Conservation (phyloP, 345 rosid species). For the Eucalyptus sp. region DNA sequence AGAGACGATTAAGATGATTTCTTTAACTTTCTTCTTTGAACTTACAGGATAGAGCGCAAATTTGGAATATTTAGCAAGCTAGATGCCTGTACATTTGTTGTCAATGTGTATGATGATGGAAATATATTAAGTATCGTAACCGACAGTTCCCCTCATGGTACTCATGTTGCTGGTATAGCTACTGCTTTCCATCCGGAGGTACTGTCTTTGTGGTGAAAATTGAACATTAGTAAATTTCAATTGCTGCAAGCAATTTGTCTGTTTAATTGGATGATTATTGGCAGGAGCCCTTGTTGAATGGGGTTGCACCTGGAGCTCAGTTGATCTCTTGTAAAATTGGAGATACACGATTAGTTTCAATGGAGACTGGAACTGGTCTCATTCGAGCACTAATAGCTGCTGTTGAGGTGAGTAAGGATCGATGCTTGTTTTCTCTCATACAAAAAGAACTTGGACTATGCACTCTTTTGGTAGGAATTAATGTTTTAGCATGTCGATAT, state of each 20-base stretch:
- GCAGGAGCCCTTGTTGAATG: conserved; percentile 88
- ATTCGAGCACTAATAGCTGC: conserved; percentile 82
- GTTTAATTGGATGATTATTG: conserved; percentile 1
- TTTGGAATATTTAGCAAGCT: conserved; percentile 85
- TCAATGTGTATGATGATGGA: conserved; percentile 75
- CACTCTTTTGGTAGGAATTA: background rate
- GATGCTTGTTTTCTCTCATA: background rate
- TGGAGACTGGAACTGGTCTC: conserved; percentile 99
- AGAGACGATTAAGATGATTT: background rate
- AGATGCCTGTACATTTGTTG: conserved; percentile 87
- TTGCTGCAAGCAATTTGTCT: background rate
- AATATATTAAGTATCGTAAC: conserved; percentile 84
- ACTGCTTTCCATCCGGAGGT: conserved; percentile 93
- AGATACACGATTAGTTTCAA: conserved; percentile 84
- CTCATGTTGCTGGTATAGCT: conserved; percentile 99
- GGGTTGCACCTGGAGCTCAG: conserved; percentile 98
- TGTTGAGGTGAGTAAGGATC: conserved; percentile 55
- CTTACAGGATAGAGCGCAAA: conserved; percentile 71
- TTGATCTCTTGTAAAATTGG: conserved; percentile 97
- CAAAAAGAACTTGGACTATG: background rate
- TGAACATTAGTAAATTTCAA: background rate
- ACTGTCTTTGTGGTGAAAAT: background rate
- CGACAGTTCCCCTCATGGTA: conserved; percentile 93
- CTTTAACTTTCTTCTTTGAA: background rate
- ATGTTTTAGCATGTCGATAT: background rate